A percentile compares a stretch with the other conserved stretches of the same genome.
phyloP scores from a whole-genome alignment of 192 early-diverging fungal species.

The Lunasporangiospora selenospora region DNA sequence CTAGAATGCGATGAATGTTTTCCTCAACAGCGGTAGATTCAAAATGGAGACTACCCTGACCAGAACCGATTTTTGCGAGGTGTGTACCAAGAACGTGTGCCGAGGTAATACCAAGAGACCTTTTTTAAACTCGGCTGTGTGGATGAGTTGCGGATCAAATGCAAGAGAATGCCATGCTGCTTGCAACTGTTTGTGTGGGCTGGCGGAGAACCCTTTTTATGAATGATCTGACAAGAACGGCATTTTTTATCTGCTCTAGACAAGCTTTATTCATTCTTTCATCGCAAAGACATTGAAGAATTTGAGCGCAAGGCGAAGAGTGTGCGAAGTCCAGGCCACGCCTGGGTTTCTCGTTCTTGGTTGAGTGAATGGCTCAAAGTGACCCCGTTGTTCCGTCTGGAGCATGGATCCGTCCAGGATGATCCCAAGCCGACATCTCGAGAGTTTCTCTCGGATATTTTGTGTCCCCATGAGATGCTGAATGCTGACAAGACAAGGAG shows the following conservation, averaged over 20 bases:
- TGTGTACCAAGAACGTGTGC: conserved; percentile 9
- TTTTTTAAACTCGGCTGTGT: not conserved
- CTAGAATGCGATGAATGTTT: too few species aligned
- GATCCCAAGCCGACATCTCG: conserved; percentile 20
- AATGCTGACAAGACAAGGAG: conserved; percentile 8
- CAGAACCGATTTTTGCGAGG: conserved; percentile 9
- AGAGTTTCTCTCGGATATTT: conserved; percentile 10
- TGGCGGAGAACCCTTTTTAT: too few species aligned
- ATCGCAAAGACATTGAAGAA: conserved; percentile 25
- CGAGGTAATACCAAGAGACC: conserved; percentile 12
- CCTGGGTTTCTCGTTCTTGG: conserved; percentile 34
- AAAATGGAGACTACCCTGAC: conserved; percentile 16
- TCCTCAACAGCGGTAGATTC: not conserved
- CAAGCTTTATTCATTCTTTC: conserved; percentile 31
- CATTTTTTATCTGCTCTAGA: too few species aligned
- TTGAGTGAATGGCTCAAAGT: conserved; percentile 27
- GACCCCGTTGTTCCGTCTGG: conserved; percentile 9
- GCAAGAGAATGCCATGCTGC: too few species aligned
- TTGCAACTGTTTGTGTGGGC: too few species aligned
- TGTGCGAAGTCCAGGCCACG: not conserved
- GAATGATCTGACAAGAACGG: too few species aligned
- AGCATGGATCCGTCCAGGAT: not conserved
- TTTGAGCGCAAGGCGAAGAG: conserved; percentile 14
- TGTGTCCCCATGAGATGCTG: conserved; percentile 22
- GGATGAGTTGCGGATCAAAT: too few species aligned